phyloP scores from a whole-genome alignment of 2,329 filamentous ascomycete genomes.

The Ophiostoma triangulosporum region DNA sequence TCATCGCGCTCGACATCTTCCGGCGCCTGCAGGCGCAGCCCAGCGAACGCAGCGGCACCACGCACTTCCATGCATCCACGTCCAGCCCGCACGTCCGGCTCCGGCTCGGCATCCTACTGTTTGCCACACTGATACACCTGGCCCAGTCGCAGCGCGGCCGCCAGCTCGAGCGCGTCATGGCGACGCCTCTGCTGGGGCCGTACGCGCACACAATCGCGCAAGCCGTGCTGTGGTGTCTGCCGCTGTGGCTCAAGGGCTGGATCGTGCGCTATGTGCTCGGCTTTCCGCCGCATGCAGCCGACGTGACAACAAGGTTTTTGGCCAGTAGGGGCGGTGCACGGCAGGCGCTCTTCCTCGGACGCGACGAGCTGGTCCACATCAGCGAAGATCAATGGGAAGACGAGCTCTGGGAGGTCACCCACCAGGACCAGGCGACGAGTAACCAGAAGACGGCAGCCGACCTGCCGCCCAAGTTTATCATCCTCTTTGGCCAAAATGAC shows the following conservation, averaged over 20 bases:
- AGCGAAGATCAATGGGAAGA: conserved; percentile 45
- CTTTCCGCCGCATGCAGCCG: conserved; percentile 35
- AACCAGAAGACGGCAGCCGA: neutral
- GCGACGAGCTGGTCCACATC: conserved; percentile 47
- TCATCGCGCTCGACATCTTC: conserved; percentile 56
- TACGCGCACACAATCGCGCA: conserved; percentile 29
- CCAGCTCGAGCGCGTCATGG: conserved; percentile 32
- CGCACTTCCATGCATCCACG: neutral
- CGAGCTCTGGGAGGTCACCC: conserved; percentile 38
- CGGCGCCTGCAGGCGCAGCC: conserved; percentile 31
- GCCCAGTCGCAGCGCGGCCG: conserved; percentile 46
- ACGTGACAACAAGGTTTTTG: conserved; percentile 39
- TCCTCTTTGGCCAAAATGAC: conserved; percentile 47
- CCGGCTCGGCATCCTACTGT: conserved; percentile 48
- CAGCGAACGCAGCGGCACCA: neutral
- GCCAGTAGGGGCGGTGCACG: conserved; percentile 42
- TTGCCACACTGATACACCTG: conserved; percentile 63
- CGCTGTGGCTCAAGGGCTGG: conserved; percentile 26
- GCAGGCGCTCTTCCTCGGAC: conserved; percentile 45
- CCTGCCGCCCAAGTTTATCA: conserved; percentile 35
- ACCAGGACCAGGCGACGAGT: conserved; percentile 8
- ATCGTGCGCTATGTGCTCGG: conserved; percentile 28
- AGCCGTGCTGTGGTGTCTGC: conserved; percentile 28
- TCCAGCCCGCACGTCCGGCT: conserved; percentile 24
- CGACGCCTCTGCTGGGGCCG: conserved; percentile 27